Evolutionary conservation across 257 asterid genomes (phyloP), one percentile per base, ranked within the genome.

Genomic region (Nemophila menziesii): DNA sequence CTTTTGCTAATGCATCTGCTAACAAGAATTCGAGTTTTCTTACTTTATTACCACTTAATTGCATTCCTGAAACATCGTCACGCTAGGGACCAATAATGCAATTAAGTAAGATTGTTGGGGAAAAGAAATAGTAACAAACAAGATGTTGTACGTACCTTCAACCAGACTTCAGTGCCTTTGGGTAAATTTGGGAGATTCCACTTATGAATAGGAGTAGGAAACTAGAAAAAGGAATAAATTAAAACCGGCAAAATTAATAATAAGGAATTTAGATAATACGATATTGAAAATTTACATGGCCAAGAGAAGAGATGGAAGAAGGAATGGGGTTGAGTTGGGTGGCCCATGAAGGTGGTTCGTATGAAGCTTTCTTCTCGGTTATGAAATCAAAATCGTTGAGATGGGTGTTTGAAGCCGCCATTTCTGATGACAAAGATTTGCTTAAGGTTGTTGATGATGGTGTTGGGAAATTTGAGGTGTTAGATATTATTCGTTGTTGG

Each of bases 41-140:
- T 43, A 84, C 92, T 83, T 89, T 89, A 78, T 89, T 89, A 58
- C 98, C 98, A 67, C 98, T 89, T 63, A 89, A 52, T 64, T 84
- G 94, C 96, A 89, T 80, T 46, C 98, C 98, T 33, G 98, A 78
- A 48, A 90, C 79, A 77, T 84, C 96, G 65, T 90, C 98, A 15
- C 98, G 93, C 98, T 83, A 58, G 19, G n/a, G n/a, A n/a, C n/a
- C n/a, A n/a, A n/a, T n/a, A n/a, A n/a, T n/a, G n/a, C n/a, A n/a
- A n/a, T n/a, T n/a, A n/a, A n/a, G n/a, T n/a, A n/a, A 29, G 2
- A 29, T 29, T 10, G 12, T 7, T 29, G 8, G 36, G 36, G 2
- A 29, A 29, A 29, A 7, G 36, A 29, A 29, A 29, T 1, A 2
- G 7, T 20, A 56, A 20, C 21, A 11, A 22, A 36, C 29, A 42